A percentile compares a stretch with the other conserved stretches of the same genome.
Evolutionary conservation across 768 basidiomycete genomes (phyloP).

Genomic region (Psilocybe cyanescens): DNA sequence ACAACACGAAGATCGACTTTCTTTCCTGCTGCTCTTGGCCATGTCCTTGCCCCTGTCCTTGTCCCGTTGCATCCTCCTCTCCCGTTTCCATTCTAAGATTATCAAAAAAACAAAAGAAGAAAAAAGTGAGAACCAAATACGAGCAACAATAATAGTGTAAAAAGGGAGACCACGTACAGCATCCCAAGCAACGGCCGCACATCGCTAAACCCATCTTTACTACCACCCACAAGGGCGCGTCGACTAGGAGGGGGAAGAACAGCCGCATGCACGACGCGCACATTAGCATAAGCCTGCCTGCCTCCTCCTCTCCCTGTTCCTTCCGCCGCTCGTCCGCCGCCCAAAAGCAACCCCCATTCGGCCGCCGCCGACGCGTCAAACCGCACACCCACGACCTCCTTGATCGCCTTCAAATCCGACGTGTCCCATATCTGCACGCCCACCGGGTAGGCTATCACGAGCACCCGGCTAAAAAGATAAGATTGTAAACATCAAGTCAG

Average conservation of each 20-base stretch:
- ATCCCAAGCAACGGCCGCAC: constrained; percentile 36
- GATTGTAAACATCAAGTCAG: too few relatives aligned
- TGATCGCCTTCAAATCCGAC: constrained; percentile 44
- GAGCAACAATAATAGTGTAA: constrained; percentile 31
- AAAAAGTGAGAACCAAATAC: too few relatives aligned
- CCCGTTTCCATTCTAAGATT: constrained; percentile 19
- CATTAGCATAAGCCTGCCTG: neutral
- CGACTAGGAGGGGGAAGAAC: constrained; percentile 37
- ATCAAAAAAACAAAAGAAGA: constrained; percentile 18
- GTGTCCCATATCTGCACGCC: constrained; percentile 66
- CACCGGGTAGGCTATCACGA: neutral
- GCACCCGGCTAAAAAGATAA: neutral
- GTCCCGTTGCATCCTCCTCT: constrained; percentile 16
- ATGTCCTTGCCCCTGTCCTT: neutral
- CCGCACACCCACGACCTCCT: constrained; percentile 56
- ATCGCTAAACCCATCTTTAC: constrained; percentile 30
- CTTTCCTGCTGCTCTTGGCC: neutral
- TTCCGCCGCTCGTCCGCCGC: neutral
- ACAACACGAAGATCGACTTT: constrained; percentile 30
- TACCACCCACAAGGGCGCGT: constrained; percentile 4
- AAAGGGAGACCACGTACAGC: constrained; percentile 28
- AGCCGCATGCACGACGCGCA: constrained; percentile 38
- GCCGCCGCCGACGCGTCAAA: constrained; percentile 20
- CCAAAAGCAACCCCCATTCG: constrained; percentile 18
- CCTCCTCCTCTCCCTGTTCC: neutral